A percentile compares a stretch with the other conserved stretches of the same genome.
phyloP scores from a whole-genome alignment of 805 yeast species.

The Wickerhamiella musiphila region DNA sequence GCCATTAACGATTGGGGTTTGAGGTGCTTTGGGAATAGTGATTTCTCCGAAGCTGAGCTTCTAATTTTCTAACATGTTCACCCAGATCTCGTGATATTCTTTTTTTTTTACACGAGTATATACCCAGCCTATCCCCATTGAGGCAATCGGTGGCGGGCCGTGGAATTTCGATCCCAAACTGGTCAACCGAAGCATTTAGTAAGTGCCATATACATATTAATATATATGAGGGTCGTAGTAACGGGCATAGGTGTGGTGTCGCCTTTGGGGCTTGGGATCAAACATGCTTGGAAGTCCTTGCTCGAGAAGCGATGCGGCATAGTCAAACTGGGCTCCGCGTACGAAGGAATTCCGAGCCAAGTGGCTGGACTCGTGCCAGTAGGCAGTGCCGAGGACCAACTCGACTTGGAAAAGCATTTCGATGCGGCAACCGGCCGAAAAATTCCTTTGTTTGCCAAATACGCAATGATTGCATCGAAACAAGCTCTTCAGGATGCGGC shows the following conservation, averaged over 20 bases:
- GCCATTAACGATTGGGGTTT: too few species aligned
- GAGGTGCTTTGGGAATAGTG: too few species aligned
- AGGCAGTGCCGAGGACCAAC: conserved; percentile 30
- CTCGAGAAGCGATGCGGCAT: conserved; percentile 22
- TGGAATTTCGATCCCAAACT: too few species aligned
- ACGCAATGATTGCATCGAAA: conserved; percentile 55
- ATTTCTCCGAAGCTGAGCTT: too few species aligned
- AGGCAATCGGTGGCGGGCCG: too few species aligned
- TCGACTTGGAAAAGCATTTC: conserved; percentile 37
- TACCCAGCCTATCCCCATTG: too few species aligned
- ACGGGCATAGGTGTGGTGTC: conserved; percentile 82
- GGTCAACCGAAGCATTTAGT: too few species aligned
- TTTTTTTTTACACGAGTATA: too few species aligned
- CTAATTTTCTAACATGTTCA: too few species aligned
- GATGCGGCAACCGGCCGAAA: conserved; percentile 32
- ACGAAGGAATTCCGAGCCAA: conserved; percentile 43
- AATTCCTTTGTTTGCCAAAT: conserved; percentile 57
- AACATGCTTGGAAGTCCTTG: conserved; percentile 21
- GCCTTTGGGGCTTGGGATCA: conserved; percentile 62
- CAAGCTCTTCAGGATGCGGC: conserved; percentile 64
- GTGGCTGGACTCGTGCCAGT: conserved; percentile 62
- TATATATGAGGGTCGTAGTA: conserved; percentile 40
- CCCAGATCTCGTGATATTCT: too few species aligned
- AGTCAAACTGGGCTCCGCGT: conserved; percentile 28
- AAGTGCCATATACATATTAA: too few species aligned